Evolutionary conservation across 768 basidiomycete species (phyloP), one percentile per base, ranked within the genome.

Genomic region (Mycena crocata): DNA sequence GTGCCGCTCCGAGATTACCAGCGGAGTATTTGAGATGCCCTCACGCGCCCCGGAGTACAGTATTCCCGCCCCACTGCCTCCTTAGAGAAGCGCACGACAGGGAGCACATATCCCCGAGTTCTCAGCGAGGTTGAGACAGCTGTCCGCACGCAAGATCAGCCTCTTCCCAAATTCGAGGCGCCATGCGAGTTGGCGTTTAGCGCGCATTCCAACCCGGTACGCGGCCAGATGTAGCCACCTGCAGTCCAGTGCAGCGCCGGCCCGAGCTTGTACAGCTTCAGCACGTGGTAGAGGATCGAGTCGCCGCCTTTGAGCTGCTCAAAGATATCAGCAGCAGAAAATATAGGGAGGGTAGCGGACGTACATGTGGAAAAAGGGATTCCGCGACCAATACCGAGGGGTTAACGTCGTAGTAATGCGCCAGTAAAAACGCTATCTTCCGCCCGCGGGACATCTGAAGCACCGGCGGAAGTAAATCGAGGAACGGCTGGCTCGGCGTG

Each of bases 231-330:
- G 75, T 91, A 93, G 23, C 92, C 92, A 2, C 92, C 93, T 32
- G 93, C 93, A 21, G 89, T 88, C 90, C 92, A 94, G 64, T 91
- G 91, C 2, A 94, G 83, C 66, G 91, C 91, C 0, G 92, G 91
- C 1, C 80, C 76, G 49, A 94, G 87, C 65, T 93, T 93, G 82
- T 89, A 93, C 42, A 90, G 76, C 76, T 91, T 93, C 74, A 94
- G 79, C 3, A 92, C 90, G 57, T 92, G 90, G 75, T 92, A 93
- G 10, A 94, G 77, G 34, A 93, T 76, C 5, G 90, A 88, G 72
- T 94, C 93, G 24, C 89, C 89, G 37, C 91, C 92, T 79, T 92
- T 93, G 52, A 94, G 78, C 93, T 94, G 72, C 40, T 54, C 13
- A 17, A 17, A 37, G 40, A 13, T 28, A 28, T 67, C 10, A 66